Evolutionary conservation across 805 yeast species (phyloP), one percentile per base, ranked within the genome.

Genomic region (Lachancea meyersii): DNA sequence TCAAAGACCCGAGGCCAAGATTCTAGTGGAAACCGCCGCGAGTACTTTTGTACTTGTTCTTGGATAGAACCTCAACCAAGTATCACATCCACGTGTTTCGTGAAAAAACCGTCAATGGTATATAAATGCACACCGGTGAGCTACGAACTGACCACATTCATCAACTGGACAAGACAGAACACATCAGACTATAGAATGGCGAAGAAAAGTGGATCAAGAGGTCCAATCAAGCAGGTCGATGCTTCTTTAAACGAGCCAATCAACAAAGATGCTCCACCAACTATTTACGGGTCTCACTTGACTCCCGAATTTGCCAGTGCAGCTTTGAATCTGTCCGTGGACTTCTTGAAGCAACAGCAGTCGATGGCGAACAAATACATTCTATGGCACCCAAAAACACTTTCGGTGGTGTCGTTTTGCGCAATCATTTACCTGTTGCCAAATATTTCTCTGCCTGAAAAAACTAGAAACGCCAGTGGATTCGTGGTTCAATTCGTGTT

Each of bases 261-360:
- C 42, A 75, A 78, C 45, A 61, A 54, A 1, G 65, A 70, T 27
- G 72, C 71, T 1, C 73, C 77, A 13, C 69, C 86, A 9, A 74
- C 75, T 1, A 74, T 84, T 30, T 65, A 61, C 35, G 66, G 77
- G 28, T 53, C 74, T 1, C 58, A 62, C 2, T 65, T 85, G 39
- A 67, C 65, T 5, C 89, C 89, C 1, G 76, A 73, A 23, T 68
- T 70, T 31, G 69, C 82, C 1, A 74, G 76, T 34, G 84, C 84
- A 9, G 76, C 81, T 1, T 55, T 80, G 42, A 79, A 76, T 44
- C 61, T 83, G 46, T 77, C 81, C 23, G 77, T 84, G 44, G 93
- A 84, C 57, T 77, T 71, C 49, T 64, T 76, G 43, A 64, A 58
- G 44, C 65, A 61, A 46, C 55, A 61, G 31, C 81, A 76, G 54